phyloP scores from a whole-genome alignment of 306 rosid genomes.

The Cyamopsis tetragonoloba region DNA sequence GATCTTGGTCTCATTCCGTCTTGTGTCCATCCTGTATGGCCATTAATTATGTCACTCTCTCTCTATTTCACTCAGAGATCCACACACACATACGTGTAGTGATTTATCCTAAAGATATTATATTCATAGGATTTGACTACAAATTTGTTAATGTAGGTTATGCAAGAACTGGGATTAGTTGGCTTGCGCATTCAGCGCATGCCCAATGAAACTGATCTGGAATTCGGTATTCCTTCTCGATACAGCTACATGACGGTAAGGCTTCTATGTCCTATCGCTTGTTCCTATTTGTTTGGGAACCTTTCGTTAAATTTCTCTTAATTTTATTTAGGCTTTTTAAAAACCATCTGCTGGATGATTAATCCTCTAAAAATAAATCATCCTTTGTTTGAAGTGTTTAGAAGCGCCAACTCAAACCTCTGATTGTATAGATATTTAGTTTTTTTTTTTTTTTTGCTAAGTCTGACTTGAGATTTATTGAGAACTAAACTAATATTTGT shows the following conservation, averaged over 20 bases:
- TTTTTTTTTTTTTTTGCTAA: not conserved
- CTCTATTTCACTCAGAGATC: not conserved
- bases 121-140: not conserved
- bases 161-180: slow-evolving; percentile 90
- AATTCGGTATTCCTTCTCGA: slow-evolving; percentile 90
- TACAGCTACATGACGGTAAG: slow-evolving; percentile 90
- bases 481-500: not conserved
- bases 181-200: slow-evolving; percentile 97
- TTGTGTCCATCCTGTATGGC: slow-evolving; percentile 93
- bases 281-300: not conserved
- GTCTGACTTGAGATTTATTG: not conserved
- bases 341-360: not conserved
- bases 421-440: slow-evolving; percentile 14
- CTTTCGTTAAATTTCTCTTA: not conserved
- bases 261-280: slow-evolving; percentile 20
- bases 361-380: not conserved
- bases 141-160: slow-evolving; percentile 56
- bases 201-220: slow-evolving; percentile 83
- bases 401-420: not conserved
- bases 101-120: not conserved
- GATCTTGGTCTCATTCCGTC: slow-evolving; percentile 96
- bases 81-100: not conserved
- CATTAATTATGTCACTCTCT: not conserved
- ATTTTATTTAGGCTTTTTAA: not conserved
- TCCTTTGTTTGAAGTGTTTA: not conserved